These are phyloP conservation scores for Aquilaria sinensis DNA, from an alignment of 345 rosid species.

Conservation along the genomic window DNA sequence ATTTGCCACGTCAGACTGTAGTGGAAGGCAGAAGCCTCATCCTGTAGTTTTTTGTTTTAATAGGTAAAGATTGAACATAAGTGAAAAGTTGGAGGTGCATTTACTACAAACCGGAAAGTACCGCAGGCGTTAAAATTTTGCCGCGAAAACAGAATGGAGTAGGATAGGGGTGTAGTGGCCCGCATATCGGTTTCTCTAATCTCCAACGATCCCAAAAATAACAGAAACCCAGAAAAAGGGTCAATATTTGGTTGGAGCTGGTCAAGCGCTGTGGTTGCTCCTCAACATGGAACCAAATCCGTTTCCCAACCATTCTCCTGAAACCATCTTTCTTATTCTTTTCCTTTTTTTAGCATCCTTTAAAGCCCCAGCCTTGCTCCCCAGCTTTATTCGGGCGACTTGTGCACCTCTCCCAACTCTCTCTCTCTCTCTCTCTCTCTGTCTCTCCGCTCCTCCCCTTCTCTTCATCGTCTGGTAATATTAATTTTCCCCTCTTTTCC, in stretches of 20 bases:
- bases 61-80: too few species aligned
- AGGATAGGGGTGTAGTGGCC: conserved; percentile 7
- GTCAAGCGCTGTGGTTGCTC: neutral
- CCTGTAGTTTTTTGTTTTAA: too few species aligned
- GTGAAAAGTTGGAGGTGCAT: too few species aligned
- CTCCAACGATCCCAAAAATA: neutral
- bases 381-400: conserved; percentile 10
- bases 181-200: conserved; percentile 10
- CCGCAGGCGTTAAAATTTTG: neutral
- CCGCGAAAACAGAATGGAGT: neutral
- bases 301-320: too few species aligned
- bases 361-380: neutral
- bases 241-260: neutral
- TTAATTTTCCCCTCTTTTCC: too few species aligned
- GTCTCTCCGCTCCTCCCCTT: neutral
- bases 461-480: neutral
- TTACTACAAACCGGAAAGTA: too few species aligned
- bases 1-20: too few species aligned
- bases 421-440: neutral
- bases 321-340: too few species aligned
- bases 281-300: too few species aligned
- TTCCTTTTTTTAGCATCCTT: too few species aligned
- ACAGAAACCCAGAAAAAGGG: neutral
- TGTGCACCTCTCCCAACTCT: conserved; percentile 17
- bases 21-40: too few species aligned